Percentiles rank a stretch among this genome's conserved stretches.
Evolutionary conservation across 257 asterid genomes (phyloP).

Genomic region (Buddleja alternifolia): DNA sequence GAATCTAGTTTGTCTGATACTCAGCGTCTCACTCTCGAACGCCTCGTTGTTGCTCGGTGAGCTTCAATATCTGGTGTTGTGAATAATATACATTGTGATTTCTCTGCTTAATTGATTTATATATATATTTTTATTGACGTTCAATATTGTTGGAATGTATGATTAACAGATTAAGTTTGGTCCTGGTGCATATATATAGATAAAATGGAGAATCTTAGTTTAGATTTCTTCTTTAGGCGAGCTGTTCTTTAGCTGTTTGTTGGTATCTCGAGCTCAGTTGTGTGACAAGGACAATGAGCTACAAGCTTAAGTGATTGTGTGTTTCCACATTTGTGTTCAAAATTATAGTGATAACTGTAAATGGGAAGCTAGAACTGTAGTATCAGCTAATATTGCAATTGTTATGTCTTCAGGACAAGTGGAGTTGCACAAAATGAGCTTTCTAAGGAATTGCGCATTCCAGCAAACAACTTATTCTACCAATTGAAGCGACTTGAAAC

Average conservation of each 20-base stretch:
- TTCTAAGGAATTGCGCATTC: slow-evolving; percentile 64
- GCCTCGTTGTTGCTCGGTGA: no score
- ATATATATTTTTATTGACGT: no score
- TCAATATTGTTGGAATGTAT: neutral
- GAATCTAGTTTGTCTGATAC: no score
- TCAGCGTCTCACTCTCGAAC: no score
- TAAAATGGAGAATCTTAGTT: neutral
- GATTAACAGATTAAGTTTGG: neutral
- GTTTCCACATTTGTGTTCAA: slow-evolving; percentile 17
- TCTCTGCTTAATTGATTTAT: neutral
- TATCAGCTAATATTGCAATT: slow-evolving; percentile 11
- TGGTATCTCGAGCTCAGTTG: slow-evolving; percentile 3
- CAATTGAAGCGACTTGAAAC: slow-evolving; percentile 76
- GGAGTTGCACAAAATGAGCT: slow-evolving; percentile 92
- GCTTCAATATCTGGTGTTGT: neutral
- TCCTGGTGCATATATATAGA: no score
- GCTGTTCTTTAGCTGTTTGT: neutral
- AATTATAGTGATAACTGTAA: neutral
- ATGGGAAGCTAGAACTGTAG: slow-evolving; percentile 23
- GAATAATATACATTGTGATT: neutral
- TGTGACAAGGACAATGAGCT: neutral
- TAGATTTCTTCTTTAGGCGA: neutral
- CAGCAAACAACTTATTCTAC: slow-evolving; percentile 73
- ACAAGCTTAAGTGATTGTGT: slow-evolving; percentile 8
- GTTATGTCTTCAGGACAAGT: slow-evolving; percentile 54